Conservation (phyloP, 352 stramenopile species). For the Pythium chondricola region DNA sequence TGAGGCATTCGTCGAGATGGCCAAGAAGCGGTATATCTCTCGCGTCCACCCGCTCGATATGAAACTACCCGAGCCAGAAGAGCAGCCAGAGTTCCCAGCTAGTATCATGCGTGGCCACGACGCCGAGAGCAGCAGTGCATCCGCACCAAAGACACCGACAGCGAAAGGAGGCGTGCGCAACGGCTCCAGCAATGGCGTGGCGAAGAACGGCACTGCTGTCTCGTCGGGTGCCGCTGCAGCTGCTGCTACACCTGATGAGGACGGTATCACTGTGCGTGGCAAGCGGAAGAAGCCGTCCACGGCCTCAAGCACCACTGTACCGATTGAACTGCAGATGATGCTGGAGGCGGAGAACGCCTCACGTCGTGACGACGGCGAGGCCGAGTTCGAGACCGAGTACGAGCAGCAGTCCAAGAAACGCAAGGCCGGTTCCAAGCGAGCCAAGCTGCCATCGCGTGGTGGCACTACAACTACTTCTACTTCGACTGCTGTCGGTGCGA, state of each 20-base stretch:
- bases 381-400: slow-evolving; percentile 58
- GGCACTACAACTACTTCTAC: slow-evolving; percentile 13
- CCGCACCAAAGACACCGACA: neutral
- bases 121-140: slow-evolving; percentile 8
- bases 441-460: slow-evolving; percentile 72
- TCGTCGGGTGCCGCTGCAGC: neutral
- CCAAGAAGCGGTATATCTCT: slow-evolving; percentile 84
- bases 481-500: slow-evolving; percentile 2
- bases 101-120: slow-evolving; percentile 59
- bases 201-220: slow-evolving; percentile 18
- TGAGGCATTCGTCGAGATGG: slow-evolving; percentile 80
- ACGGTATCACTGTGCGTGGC: slow-evolving; percentile 69
- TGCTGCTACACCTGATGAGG: slow-evolving; percentile 14
- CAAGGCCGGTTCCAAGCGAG: slow-evolving; percentile 59
- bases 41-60: slow-evolving; percentile 81
- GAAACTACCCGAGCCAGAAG: slow-evolving; percentile 53
- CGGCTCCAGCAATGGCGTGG: slow-evolving; percentile 10
- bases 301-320: slow-evolving; percentile 37
- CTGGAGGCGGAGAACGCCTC: slow-evolving; percentile 62
- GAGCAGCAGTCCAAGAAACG: slow-evolving; percentile 49
- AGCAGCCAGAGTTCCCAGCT: slow-evolving; percentile 47
- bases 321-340: slow-evolving; percentile 84
- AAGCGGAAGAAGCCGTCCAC: slow-evolving; percentile 55
- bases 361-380: slow-evolving; percentile 35
- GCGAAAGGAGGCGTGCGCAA: slow-evolving; percentile 15